Evolutionary conservation across 1,139 yeast species (phyloP).

Genomic region (Scheffersomyces titani): DNA sequence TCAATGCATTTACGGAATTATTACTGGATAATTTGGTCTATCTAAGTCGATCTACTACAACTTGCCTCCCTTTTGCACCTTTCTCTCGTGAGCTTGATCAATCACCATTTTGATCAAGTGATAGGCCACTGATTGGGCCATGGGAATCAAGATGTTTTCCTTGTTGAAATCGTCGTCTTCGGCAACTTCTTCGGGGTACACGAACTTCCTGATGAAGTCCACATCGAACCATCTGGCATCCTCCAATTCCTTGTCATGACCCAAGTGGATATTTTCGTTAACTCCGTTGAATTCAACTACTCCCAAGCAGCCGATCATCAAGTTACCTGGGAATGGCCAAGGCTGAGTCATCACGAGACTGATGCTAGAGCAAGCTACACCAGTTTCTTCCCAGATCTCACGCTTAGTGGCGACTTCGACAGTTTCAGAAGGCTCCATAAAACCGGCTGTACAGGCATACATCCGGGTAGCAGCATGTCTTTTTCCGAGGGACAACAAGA

Average conservation of each 20-base stretch:
- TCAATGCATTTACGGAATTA: neutral
- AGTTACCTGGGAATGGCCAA: slow-evolving; percentile 94
- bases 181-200: slow-evolving; percentile 32
- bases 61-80: neutral
- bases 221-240: slow-evolving; percentile 85
- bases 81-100: slow-evolving; percentile 33
- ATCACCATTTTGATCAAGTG: slow-evolving; percentile 45
- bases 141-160: slow-evolving; percentile 43
- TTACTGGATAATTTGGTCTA: neutral
- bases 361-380: slow-evolving; percentile 66
- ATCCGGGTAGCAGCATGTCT: slow-evolving; percentile 49
- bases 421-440: slow-evolving; percentile 92
- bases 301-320: slow-evolving; percentile 92
- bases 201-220: slow-evolving; percentile 48
- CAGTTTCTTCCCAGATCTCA: slow-evolving; percentile 96
- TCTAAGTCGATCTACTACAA: neutral
- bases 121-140: slow-evolving; percentile 43
- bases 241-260: slow-evolving; percentile 79
- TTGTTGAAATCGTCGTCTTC: slow-evolving; percentile 31
- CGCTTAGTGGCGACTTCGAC: slow-evolving; percentile 85
- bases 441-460: slow-evolving; percentile 91
- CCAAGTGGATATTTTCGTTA: slow-evolving; percentile 64
- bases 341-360: slow-evolving; percentile 76
- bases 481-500: slow-evolving; percentile 71
- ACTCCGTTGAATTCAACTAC: slow-evolving; percentile 59